Evolutionary conservation across 2,329 filamentous ascomycete species (phyloP), one percentile per base, ranked within the genome.

Genomic region (Neonectria punicea): DNA sequence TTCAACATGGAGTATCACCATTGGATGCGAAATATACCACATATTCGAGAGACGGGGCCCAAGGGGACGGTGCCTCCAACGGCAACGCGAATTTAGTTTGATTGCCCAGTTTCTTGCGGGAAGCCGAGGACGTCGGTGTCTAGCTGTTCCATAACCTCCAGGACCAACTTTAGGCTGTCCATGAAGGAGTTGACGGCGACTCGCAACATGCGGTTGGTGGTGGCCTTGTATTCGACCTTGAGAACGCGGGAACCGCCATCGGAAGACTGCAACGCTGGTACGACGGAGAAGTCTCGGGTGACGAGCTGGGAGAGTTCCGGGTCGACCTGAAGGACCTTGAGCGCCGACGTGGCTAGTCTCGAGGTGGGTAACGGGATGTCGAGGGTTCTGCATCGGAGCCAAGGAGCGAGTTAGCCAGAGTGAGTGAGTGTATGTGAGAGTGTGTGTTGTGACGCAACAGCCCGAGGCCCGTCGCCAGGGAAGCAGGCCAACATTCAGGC

Each of bases 131-230:
- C 91, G 81, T 98, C 94, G 28, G 90, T 88, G 79, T 98, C 95
- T 73, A 98, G 80, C 77, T 97, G 92, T 79, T 93, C 90, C 92
- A 98, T 97, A 16, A 97, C 92, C 59, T 94, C 92, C 46, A 98
- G 79, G 1, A 98, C 91, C 5, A 98, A 89, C 57, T 89, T 89
- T 61, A 98, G 79, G 72, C 92, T 97, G 74, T 98, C 95, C 85
- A 98, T 94, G 80, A 98, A 98, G 10, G 94, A 93, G 81, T 98
- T 98, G 61, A 98, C 94, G 3, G 95, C 93, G 2, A 99, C 96
- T 49, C 96, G 90, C 63, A 99, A 86, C 95, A 98, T 98, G 71
- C 96, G 91, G 77, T 98, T 97, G 20, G 96, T 98, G 0, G 93
- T 93, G 1, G 96, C 96, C 59, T 86, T 87, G 81, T 98, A 98